Evolutionary conservation across 345 rosid genomes (phyloP).

Genomic region (Citrus medica): DNA sequence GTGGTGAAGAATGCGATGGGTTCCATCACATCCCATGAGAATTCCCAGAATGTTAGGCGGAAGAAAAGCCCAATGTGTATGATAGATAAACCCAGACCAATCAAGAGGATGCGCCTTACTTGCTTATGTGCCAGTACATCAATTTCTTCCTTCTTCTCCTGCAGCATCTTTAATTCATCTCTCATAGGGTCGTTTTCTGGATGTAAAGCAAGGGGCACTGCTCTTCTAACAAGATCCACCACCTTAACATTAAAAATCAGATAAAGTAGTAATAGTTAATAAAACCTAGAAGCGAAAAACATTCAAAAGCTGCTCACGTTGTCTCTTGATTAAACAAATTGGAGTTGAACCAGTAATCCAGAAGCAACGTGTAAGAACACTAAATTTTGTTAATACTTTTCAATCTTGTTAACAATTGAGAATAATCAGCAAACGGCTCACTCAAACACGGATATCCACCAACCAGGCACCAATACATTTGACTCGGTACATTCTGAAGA

Average conservation of each 20-base stretch:
- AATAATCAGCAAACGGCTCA: not conserved
- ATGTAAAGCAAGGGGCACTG: slow-evolving; percentile 68
- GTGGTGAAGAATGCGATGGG: slow-evolving; percentile 85
- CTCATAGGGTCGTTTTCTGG: slow-evolving; percentile 64
- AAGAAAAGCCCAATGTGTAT: slow-evolving; percentile 71
- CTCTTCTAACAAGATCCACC: slow-evolving; percentile 79
- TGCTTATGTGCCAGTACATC: slow-evolving; percentile 86
- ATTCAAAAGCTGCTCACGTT: not conserved
- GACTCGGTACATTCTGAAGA: not conserved
- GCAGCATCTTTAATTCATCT: slow-evolving; percentile 66
- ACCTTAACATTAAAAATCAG: slow-evolving; percentile 40
- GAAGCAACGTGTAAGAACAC: not conserved
- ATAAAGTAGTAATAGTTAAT: not conserved
- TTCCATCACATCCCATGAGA: slow-evolving; percentile 99
- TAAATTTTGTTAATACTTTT: not conserved
- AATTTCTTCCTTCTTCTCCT: slow-evolving; percentile 70
- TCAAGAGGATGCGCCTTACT: slow-evolving; percentile 76
- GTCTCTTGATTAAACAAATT: not conserved
- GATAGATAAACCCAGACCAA: slow-evolving; percentile 60
- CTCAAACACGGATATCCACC: not conserved
- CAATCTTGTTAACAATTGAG: not conserved
- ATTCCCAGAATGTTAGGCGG: slow-evolving; percentile 95
- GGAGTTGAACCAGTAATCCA: not conserved
- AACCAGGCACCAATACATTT: not conserved
- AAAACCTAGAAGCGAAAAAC: not conserved